These are phyloP conservation scores for Salix exigua DNA, from an alignment of 345 rosid genomes.

Conservation along the genomic window DNA sequence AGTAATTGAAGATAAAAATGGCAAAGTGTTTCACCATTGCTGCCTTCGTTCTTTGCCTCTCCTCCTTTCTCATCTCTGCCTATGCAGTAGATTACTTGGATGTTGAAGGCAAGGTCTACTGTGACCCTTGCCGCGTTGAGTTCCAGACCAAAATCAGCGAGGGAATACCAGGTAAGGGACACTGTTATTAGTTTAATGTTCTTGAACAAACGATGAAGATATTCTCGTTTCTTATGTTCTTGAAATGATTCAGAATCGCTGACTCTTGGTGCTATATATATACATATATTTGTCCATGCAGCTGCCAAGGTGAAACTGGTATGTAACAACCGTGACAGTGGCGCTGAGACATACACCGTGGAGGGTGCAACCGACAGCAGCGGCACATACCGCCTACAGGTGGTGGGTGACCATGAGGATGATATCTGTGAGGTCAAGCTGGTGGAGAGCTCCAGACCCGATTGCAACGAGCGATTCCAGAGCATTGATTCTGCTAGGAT, in stretches of 20 bases:
- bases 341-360: no score
- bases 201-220: no score
- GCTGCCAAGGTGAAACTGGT: constrained; percentile 15
- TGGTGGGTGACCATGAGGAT: no score
- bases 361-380: no score
- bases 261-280: background rate
- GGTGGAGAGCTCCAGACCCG: no score
- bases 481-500: no score
- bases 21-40: constrained; percentile 6
- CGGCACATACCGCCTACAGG: no score
- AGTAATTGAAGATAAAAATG: constrained; percentile 1
- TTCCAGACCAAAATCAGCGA: constrained; percentile 16
- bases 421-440: no score
- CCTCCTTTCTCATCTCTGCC: constrained; percentile 4
- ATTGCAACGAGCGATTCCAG: no score
- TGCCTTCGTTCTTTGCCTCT: constrained; percentile 16
- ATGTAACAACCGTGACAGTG: constrained; percentile 8
- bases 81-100: background rate
- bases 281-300: background rate
- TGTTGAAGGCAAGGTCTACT: constrained; percentile 23
- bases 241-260: background rate
- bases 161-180: background rate
- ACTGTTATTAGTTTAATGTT: no score
- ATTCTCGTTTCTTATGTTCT: background rate
- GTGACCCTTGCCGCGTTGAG: constrained; percentile 27